A percentile compares a stretch with the other conserved stretches of the same genome.
These are phyloP conservation scores for Blastocystis sp. DNA, from an alignment of 352 stramenopile genomes.

Conservation along the genomic window DNA sequence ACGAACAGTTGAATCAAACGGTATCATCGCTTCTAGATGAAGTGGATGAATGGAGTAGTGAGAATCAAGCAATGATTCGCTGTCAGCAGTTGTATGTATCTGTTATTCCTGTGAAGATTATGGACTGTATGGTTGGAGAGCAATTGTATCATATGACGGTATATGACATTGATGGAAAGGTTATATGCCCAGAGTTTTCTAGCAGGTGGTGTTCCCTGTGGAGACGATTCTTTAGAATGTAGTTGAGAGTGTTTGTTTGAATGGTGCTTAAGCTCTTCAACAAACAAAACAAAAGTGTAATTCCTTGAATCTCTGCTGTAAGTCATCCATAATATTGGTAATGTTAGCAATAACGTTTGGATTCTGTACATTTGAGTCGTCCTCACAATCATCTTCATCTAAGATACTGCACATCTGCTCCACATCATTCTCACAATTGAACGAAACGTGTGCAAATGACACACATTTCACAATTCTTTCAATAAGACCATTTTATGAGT, in stretches of 20 bases:
- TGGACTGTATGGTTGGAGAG: not conserved
- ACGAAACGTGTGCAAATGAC: slow-evolving; percentile 24
- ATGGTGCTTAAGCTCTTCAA: no score
- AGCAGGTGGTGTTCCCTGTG: not conserved
- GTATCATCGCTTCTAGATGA: not conserved
- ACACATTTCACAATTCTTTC: slow-evolving; percentile 51
- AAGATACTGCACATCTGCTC: not conserved
- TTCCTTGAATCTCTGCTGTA: slow-evolving; percentile 20
- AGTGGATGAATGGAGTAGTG: not conserved
- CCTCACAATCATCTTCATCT: slow-evolving; percentile 42
- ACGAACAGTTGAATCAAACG: not conserved
- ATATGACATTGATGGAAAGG: slow-evolving; percentile 18
- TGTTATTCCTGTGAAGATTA: not conserved
- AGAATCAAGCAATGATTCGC: not conserved
- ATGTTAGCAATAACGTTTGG: slow-evolving; percentile 21
- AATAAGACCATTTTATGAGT: not conserved
- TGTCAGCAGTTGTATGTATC: not conserved
- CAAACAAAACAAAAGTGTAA: not conserved
- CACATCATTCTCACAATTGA: not conserved
- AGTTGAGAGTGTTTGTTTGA: no score
- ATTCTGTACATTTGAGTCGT: slow-evolving; percentile 49
- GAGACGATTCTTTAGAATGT: no score
- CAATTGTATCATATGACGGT: not conserved
- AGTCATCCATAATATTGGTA: slow-evolving; percentile 42
- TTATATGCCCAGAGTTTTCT: not conserved